phyloP scores from a whole-genome alignment of 2,329 filamentous ascomycete species.

The Sclerotiophoma versabilis region DNA sequence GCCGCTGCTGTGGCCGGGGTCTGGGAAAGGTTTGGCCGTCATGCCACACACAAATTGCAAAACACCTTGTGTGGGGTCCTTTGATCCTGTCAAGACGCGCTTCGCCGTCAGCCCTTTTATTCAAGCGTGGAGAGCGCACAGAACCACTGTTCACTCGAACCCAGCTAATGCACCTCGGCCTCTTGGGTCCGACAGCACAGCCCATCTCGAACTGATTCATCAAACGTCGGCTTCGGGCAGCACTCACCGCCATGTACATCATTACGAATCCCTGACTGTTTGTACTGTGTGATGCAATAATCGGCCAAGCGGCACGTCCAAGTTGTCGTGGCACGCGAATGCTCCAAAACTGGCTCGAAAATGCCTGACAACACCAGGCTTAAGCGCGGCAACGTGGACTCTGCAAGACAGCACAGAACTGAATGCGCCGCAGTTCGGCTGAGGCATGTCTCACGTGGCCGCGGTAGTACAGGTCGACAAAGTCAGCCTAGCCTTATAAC shows the following conservation, averaged over 20 bases:
- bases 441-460: conserved; percentile 39
- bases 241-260: conserved; percentile 49
- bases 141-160: conserved; percentile 43
- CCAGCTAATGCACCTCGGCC: conserved; percentile 46
- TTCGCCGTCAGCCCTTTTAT: conserved; percentile 32
- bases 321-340: conserved; percentile 3
- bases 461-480: conserved; percentile 21
- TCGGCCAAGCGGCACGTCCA: conserved; percentile 23
- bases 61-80: conserved; percentile 30
- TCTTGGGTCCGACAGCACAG: conserved; percentile 38
- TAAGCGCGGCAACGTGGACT: conserved; percentile 39
- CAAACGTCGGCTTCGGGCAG: conserved; percentile 39
- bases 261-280: conserved; percentile 28
- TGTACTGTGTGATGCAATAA: conserved; percentile 34
- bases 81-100: conserved; percentile 26
- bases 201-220: conserved; percentile 39
- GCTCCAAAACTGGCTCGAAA: conserved; percentile 17
- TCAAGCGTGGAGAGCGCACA: conserved; percentile 40
- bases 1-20: conserved; percentile 35
- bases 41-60: conserved; percentile 35
- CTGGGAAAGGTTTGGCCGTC: conserved; percentile 40
- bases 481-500: conserved; percentile 26
- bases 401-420: conserved; percentile 38
- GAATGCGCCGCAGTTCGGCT: conserved; percentile 35
- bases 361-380: conserved; percentile 20